Evolutionary conservation across 164 flowering plant species (phyloP).

Genomic region (Paratinospora sagittata): DNA sequence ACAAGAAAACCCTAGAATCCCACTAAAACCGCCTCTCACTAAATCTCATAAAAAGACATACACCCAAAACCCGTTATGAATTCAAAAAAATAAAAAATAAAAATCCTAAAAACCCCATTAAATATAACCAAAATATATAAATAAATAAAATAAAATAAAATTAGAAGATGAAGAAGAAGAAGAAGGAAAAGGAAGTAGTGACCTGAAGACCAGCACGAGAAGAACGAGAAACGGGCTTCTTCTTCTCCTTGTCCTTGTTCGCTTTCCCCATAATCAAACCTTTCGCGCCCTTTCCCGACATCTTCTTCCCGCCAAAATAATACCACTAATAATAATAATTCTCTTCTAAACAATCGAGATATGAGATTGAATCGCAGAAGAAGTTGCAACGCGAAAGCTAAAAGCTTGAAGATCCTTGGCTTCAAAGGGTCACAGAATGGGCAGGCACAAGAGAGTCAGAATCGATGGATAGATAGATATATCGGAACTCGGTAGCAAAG

Average conservation of each 20-base stretch:
- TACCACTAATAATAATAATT: no score
- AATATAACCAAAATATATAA: no score
- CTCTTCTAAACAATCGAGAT: no score
- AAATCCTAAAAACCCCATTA: no score
- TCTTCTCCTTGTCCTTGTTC: slow-evolving; percentile 50
- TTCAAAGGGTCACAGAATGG: not conserved
- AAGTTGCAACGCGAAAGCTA: not conserved
- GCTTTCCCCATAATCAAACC: slow-evolving; percentile 45
- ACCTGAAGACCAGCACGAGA: slow-evolving; percentile 53
- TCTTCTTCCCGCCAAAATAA: slow-evolving; percentile 21
- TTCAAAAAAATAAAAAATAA: no score
- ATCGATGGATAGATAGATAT: no score
- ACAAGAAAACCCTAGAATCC: no score
- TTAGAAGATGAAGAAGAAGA: not conserved
- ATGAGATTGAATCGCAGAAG: not conserved
- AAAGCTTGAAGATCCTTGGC: not conserved
- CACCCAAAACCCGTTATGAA: no score
- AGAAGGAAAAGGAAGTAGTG: not conserved
- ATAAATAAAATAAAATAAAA: not conserved
- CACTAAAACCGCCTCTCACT: no score
- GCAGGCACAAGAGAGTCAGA: no score
- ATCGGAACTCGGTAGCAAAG: no score
- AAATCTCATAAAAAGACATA: no score
- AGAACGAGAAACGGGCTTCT: slow-evolving; percentile 46
- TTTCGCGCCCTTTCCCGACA: slow-evolving; percentile 54